Evolutionary conservation across 2,329 filamentous ascomycete species (phyloP), one percentile per base, ranked within the genome.

Genomic region (Aspergillus tamarii): DNA sequence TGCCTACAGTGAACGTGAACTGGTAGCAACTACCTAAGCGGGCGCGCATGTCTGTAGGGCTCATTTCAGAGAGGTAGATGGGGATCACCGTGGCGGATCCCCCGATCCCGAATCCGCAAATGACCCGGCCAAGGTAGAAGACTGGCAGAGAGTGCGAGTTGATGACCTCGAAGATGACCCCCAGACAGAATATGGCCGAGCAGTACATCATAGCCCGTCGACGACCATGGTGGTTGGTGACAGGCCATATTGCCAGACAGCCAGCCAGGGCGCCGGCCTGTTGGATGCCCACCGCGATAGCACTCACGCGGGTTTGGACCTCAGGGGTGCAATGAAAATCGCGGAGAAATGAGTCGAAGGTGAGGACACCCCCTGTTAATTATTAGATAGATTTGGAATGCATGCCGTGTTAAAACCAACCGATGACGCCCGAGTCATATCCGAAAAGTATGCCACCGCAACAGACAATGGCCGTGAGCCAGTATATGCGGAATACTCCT

Each of bases 221-320:
- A 19, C 84, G 78, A 14, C 84, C 84, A 55, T 77, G 76, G 26
- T 73, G 72, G 59, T 83, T 80, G 6, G 81, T 83, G 11, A 85
- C 59, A 0, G 83, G 82, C 74, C 82, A 84, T 57, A 84, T 79
- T 32, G 78, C 67, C 59, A 85, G 81, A 64, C 83, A 84, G 26
- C 83, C 84, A 32, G 83, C 80, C 63, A 87, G 83, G 39, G 83
- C 83, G 28, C 84, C 84, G 10, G 83, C 80, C 64, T 85, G 83
- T 59, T 85, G 83, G 21, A 85, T 80, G 2, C 81, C 80, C 10
- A 85, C 83, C 45, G 82, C 81, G 43, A 85, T 80, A 11, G 82
- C 78, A 64, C 81, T 83, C 54, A 82, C 76, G 14, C 76, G 72
- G 1, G 82, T 83, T 62, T 78, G 74, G 52, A 81, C 69, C 4